Evolutionary conservation across 257 asterid species (phyloP).

Genomic region (Fraxinus excelsior): DNA sequence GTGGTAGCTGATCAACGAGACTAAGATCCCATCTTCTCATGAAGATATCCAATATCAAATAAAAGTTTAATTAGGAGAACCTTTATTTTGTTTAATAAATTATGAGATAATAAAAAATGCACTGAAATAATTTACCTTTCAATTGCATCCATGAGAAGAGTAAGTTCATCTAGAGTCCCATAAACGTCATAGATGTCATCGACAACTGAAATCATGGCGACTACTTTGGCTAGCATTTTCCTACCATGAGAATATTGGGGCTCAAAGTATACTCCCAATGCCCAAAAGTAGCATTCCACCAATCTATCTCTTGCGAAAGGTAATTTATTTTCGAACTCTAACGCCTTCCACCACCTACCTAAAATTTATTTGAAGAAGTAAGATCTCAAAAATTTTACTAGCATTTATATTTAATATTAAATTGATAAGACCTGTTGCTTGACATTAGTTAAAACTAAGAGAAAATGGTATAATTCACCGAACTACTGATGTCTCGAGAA

Average conservation of each 20-base stretch:
- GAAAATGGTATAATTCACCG: not conserved
- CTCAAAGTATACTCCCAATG: conserved; percentile 18
- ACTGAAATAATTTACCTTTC: not conserved
- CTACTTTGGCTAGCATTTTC: conserved; percentile 13
- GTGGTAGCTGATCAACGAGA: not conserved
- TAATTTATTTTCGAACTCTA: conserved; percentile 16
- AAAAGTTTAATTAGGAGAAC: too few species aligned
- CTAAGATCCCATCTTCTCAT: not conserved
- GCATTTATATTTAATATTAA: too few species aligned
- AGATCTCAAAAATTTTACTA: too few species aligned
- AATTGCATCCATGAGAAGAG: conserved; percentile 15
- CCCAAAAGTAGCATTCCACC: conserved; percentile 29
- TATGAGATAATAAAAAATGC: not conserved
- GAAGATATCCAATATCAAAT: not conserved
- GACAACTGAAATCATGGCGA: conserved; percentile 3
- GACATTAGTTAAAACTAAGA: too few species aligned
- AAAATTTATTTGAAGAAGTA: not conserved
- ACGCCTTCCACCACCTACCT: conserved; percentile 27
- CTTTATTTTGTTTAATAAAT: too few species aligned
- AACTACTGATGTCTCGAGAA: not conserved
- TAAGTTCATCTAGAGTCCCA: conserved; percentile 22
- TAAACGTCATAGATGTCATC: conserved; percentile 25
- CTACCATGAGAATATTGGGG: conserved; percentile 14
- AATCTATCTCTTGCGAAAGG: conserved; percentile 29
- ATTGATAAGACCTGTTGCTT: too few species aligned